Evolutionary conservation across 305 asterid genomes (phyloP).

Genomic region (Ilex paraguariensis): DNA sequence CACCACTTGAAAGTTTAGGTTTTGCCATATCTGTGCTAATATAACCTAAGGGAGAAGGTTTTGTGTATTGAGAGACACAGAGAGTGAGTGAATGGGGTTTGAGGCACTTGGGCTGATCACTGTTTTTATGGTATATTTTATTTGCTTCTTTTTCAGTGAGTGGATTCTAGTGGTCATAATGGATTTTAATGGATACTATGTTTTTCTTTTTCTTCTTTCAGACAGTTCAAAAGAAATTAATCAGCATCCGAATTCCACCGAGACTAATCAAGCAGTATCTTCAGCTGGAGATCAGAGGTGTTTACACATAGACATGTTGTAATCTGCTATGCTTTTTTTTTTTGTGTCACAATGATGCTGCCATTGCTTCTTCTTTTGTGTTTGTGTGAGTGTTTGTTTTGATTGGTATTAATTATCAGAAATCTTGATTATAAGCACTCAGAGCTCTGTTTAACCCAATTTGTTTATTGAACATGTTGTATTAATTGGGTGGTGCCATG

Average conservation of each 20-base stretch:
- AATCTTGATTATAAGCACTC: too few species aligned
- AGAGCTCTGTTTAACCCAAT: not conserved
- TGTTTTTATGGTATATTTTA: too few species aligned
- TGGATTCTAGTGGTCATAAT: too few species aligned
- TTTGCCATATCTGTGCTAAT: too few species aligned
- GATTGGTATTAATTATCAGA: not conserved
- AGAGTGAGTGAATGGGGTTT: too few species aligned
- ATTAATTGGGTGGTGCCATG: too few species aligned
- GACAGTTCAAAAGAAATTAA: constrained; percentile 59
- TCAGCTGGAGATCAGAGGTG: constrained; percentile 69
- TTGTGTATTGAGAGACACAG: too few species aligned
- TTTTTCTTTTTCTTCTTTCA: constrained; percentile 30
- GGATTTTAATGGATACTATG: not conserved
- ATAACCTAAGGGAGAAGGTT: too few species aligned
- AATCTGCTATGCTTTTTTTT: constrained; percentile 18
- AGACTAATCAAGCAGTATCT: constrained; percentile 39
- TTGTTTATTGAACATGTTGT: not conserved
- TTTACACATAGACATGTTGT: constrained; percentile 11
- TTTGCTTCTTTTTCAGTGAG: too few species aligned
- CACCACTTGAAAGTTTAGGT: too few species aligned
- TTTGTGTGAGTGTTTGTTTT: not conserved
- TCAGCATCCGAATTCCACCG: constrained; percentile 45
- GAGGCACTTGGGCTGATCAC: too few species aligned
- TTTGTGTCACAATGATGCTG: not conserved
- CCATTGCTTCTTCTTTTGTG: not conserved